Evolutionary conservation across 1,284 basidiomycete species (phyloP).

Genomic region (Pseudozyma sp.): DNA sequence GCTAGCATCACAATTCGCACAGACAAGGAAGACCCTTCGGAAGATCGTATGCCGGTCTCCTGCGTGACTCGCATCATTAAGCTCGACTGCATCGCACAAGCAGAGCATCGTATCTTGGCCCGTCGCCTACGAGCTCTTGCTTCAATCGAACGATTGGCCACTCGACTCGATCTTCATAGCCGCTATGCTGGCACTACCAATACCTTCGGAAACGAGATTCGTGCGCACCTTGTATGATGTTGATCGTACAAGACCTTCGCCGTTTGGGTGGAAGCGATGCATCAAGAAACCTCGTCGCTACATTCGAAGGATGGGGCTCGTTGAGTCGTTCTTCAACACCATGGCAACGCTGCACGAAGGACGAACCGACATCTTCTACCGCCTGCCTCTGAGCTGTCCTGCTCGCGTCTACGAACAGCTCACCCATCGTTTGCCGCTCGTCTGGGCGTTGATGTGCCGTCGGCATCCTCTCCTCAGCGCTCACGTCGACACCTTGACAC

Average conservation of each 20-base stretch:
- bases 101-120: no score
- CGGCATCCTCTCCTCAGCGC: constrained; percentile 38
- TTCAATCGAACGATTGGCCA: not conserved
- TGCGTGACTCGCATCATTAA: no score
- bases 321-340: constrained; percentile 51
- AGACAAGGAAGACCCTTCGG: no score
- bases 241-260: constrained; percentile 37
- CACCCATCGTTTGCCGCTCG: constrained; percentile 33
- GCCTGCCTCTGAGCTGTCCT: constrained; percentile 32
- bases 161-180: not conserved
- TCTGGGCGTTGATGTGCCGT: constrained; percentile 44
- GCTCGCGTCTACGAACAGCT: constrained; percentile 13
- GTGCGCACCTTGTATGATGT: constrained; percentile 40
- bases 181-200: constrained; percentile 27
- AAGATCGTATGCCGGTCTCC: no score
- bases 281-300: constrained; percentile 11
- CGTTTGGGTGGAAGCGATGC: constrained; percentile 42
- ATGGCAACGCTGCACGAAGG: constrained; percentile 49
- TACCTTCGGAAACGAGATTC: constrained; percentile 27
- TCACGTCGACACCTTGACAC: constrained; percentile 30
- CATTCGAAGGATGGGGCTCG: constrained; percentile 43
- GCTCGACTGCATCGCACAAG: no score
- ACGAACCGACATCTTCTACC: constrained; percentile 47
- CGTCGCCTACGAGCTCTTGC: no score
- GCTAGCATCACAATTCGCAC: not conserved